Evolutionary conservation across 1,139 yeast genomes (phyloP), one percentile per base, ranked within the genome.

Genomic region (Scheffersomyces illinoinensis): DNA sequence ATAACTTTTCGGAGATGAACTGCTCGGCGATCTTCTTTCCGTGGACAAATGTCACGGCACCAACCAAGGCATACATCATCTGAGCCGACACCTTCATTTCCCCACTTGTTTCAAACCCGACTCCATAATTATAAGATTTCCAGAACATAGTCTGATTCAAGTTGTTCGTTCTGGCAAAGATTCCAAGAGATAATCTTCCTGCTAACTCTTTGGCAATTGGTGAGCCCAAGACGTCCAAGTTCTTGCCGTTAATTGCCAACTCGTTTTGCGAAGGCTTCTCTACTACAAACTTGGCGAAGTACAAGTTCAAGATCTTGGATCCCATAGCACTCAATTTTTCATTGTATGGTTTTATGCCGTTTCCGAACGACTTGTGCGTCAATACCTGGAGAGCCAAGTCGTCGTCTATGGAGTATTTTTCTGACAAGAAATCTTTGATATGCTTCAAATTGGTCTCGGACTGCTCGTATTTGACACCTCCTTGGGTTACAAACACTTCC

Each of bases 291-390:
- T 87, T 83, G 53, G 87, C 82, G 49, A 88, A 79, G 65, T 79
- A 83, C 60, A 88, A 77, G 67, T 89, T 87, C 64, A 91, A 76
- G 66, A 90, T 79, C 71, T 90, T 91, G 50, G 85, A 76, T n/a
- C 98, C 98, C 75, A 91, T 77, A 56, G 89, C 84, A 26, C 91
- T 82, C 67, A 93, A 79, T 72, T 90, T 90, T 71, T 92, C 97
- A 74, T 93, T 93, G 74, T 89, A 91, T 20, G 98, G 97, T 68
- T 88, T 87, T 62, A 85, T 81, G 18, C 97, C 98, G 75, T 91
- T 96, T 8, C 96, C 96, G 80, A 93, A 93, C 51, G 97, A 91
- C 76, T 93, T 93, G 76, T 93, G 98, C 14, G 98, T 93, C 68
- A 93, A 77, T 47, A 90, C 87, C 76, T 93, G 98, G 61, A 92